Base-by-base conservation (phyloP, 2,329 filamentous ascomycete species). In the Seiridium unicorne region DNA sequence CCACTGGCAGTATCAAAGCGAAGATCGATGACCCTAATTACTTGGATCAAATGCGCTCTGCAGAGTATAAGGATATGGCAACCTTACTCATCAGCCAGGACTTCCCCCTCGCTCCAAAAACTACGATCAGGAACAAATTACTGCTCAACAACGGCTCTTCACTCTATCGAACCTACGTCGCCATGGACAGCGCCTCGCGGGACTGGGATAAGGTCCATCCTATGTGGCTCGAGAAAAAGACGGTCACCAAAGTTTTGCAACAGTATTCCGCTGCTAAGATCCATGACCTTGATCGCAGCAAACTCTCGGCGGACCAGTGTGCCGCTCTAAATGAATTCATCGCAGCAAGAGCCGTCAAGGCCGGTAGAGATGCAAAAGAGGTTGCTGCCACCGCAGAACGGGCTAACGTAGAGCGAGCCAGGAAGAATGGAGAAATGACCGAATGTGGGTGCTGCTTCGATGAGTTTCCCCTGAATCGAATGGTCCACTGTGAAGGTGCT, bases 401-500 rank as follows among this genome's bases (percentile, higher is more conserved):
- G 35, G 65, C 65, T 1, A 83, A 85, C 56, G 63, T 79, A 10
- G 64, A 67, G 7, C 61, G 62, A n/a, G 80, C 83, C 31, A 75
- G 75, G 61, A 74, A 68, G 1, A 73, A 77, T 4, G 85, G 87
- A 1, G 79, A 83, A 18, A 77, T 89, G 46, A 73, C 79, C 9
- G 90, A 94, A 65, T 96, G 89, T 66, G 82, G 81, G 48, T 92
- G 90, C 68, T 96, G 92, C 73, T 95, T 84, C 68, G 79, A 80
- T 5, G 87, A 92, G 3, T 79, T 81, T 55, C 81, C 90, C 2
- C 73, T 86, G 51, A 90, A 91, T 65, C 82, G 87, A 53, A 86
- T 91, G 77, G 81, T 91, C 1, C 79, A 84, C 63, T 96, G 92
- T 71, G 75, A 85, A 55, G 86, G 82, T 13, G 78, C 82, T 0